phyloP scores from a whole-genome alignment of 2,329 filamentous ascomycete species.

The Cordyceps cateniannulata region DNA sequence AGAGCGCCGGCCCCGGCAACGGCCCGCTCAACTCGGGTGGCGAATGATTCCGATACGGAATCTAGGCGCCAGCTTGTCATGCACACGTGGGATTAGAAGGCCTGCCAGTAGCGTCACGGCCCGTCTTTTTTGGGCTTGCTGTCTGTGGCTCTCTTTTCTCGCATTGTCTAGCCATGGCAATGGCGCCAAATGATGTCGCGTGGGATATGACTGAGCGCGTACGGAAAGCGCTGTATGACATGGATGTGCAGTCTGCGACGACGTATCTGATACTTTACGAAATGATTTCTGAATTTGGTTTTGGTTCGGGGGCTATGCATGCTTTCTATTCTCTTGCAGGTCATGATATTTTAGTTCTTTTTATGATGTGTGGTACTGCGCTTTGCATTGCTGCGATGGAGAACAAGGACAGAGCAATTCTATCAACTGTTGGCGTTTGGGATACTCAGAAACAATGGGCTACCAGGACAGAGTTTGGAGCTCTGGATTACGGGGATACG shows the following conservation, averaged over 20 bases:
- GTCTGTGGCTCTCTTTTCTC: not conserved
- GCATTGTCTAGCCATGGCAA: not conserved
- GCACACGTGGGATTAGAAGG: not conserved
- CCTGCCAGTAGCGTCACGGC: no score
- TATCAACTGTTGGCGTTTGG: constrained; percentile 3
- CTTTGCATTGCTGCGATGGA: no score
- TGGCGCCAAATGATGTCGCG: not conserved
- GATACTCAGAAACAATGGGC: constrained; percentile 14
- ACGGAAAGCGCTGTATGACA: not conserved
- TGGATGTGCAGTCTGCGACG: not conserved
- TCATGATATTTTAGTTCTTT: not conserved
- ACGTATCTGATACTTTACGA: constrained; percentile 1
- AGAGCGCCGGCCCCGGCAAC: constrained; percentile 21
- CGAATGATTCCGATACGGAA: not conserved
- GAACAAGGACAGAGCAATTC: not conserved
- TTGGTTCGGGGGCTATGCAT: not conserved
- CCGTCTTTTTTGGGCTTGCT: not conserved
- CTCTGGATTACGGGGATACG: not conserved
- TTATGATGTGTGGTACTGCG: not conserved
- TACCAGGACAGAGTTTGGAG: constrained; percentile 11
- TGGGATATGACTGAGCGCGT: not conserved
- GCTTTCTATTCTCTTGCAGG: not conserved
- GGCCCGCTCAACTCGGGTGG: not conserved
- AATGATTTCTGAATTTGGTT: not conserved
- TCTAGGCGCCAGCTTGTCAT: not conserved